Conservation (phyloP, 805 yeast species). For the Dipodascus albidus region DNA sequence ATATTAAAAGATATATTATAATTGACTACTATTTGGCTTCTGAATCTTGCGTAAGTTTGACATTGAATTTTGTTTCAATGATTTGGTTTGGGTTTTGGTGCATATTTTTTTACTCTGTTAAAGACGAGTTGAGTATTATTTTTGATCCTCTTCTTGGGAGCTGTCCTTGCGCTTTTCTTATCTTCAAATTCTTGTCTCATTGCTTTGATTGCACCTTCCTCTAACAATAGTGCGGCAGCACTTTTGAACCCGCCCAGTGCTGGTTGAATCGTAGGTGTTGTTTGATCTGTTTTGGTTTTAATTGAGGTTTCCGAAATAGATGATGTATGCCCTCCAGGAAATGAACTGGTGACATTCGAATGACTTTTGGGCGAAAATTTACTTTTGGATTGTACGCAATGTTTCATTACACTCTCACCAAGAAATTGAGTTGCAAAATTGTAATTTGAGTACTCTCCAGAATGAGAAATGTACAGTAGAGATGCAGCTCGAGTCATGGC, state of each 20-base stretch:
- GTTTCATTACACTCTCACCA: background rate
- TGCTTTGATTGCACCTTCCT: background rate
- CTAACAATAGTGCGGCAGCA: background rate
- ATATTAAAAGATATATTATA: background rate
- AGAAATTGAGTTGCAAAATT: background rate
- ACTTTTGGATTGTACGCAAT: background rate
- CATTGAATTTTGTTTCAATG: too few relatives aligned
- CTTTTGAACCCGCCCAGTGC: background rate
- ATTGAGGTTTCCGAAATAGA: background rate
- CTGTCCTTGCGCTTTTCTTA: background rate
- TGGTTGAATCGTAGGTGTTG: background rate
- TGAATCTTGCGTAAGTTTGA: too few relatives aligned
- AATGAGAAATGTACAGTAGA: constrained; percentile 32
- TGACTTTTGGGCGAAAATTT: background rate
- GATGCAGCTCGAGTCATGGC: constrained; percentile 76
- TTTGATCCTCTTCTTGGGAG: background rate
- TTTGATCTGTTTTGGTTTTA: background rate
- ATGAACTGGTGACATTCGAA: background rate
- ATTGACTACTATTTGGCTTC: too few relatives aligned
- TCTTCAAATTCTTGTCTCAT: background rate
- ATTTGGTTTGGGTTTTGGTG: background rate
- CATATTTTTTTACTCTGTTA: background rate
- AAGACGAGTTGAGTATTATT: background rate
- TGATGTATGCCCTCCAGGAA: background rate
- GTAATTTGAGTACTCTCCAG: background rate